Evolutionary conservation across 75 land plant genomes (phyloP), one percentile per base, ranked within the genome.

Genomic region (Selaginella tamariscina): DNA sequence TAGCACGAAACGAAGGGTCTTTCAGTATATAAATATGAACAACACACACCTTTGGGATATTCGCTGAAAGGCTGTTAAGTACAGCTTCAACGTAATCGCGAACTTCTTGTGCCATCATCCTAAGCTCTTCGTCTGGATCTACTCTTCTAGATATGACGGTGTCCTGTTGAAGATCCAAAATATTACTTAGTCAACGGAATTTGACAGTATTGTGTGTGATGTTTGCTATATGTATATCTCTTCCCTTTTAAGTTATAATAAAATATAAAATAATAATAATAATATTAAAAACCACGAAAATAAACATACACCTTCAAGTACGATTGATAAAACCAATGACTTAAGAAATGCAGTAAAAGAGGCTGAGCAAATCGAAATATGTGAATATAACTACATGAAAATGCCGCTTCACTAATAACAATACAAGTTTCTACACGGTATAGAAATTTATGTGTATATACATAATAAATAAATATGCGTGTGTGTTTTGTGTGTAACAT

Each of bases 41-140:
- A 9, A 21, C 62, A n/a, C 62, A n/a, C 23, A 90, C 99, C 65
- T 95, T 95, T 1, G 99, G 99, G 18, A 95, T 84, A 71, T 95
- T 95, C 15, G 99, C 99, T 65, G 89, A 85, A 72, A 95, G 84
- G 68, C 99, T 95, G 54, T 95, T 95, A 39, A 95, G 64, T 72
- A 95, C 99, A 23, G 99, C 99, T 69, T 95, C 99, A 5, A 90
- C 99, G 74, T 95, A 95, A 71, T 90, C 99, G 30, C 99, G 88
- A 24, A 88, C 96, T 84, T 95, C 99, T 75, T 95, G 99, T 73
- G 99, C 72, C 96, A 95, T 95, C 80, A 94, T 81, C 24, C 89
- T 80, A 27, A 95, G 85, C 65, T 95, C 99, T 72, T 95, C 99
- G 33, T 95, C 99, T 29, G 97, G 99, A 66, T 95, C 99, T 30